These are phyloP conservation scores for Fusarium sp. DNA, from an alignment of 2,329 filamentous ascomycete genomes.

Conservation along the genomic window DNA sequence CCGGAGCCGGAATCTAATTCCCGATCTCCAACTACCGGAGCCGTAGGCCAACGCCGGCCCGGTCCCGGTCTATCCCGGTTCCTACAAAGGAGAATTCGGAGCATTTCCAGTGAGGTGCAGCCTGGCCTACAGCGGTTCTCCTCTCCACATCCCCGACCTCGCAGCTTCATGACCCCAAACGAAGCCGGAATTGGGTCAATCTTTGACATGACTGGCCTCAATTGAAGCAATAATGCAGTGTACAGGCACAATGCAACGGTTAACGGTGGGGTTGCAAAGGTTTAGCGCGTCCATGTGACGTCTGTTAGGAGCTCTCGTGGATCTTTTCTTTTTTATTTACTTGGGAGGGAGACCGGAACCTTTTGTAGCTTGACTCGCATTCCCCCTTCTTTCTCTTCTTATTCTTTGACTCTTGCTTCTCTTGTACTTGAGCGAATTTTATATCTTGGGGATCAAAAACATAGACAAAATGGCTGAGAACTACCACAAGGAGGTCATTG, in stretches of 20 bases:
- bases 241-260: slow-evolving; percentile 7
- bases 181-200: slow-evolving; percentile 9
- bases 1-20: slow-evolving; percentile 35
- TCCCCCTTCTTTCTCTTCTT: neutral
- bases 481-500: slow-evolving; percentile 45
- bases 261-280: slow-evolving; percentile 31
- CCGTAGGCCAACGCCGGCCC: slow-evolving; percentile 24
- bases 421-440: slow-evolving; percentile 17
- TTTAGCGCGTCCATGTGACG: slow-evolving; percentile 41
- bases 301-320: slow-evolving; percentile 29
- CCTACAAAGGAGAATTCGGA: slow-evolving; percentile 7
- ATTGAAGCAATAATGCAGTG: slow-evolving; percentile 3
- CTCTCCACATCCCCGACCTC: slow-evolving; percentile 28
- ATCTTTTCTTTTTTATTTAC: slow-evolving; percentile 28
- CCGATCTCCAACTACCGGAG: slow-evolving; percentile 1
- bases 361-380: neutral
- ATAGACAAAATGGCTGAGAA: slow-evolving; percentile 41
- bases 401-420: neutral
- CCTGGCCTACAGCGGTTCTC: neutral
- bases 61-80: slow-evolving; percentile 39
- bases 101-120: slow-evolving; percentile 2
- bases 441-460: neutral
- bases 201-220: slow-evolving; percentile 6
- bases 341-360: slow-evolving; percentile 12
- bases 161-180: slow-evolving; percentile 15